Evolutionary conservation across 192 early-diverging fungal species (phyloP).

Genomic region (Kickxella alabastrina): DNA sequence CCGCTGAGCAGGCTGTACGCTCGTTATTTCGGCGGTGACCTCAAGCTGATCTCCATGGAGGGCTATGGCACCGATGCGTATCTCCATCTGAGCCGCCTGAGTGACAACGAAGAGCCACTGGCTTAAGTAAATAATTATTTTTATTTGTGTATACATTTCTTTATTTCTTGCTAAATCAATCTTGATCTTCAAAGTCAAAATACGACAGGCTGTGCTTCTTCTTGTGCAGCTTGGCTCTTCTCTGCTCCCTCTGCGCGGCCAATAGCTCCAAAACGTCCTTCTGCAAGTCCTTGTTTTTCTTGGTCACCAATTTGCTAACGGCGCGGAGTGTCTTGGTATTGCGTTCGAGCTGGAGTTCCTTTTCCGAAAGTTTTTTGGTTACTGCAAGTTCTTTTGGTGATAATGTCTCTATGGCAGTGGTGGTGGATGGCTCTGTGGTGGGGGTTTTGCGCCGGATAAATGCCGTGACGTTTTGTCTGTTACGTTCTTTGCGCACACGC

Average conservation of each 20-base stretch:
- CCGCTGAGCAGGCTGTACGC: constrained; percentile 85
- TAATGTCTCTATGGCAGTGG: no score
- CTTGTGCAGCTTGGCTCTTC: constrained; percentile 18
- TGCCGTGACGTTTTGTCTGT: constrained; percentile 8
- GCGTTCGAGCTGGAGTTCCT: constrained; percentile 1
- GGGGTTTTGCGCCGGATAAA: constrained; percentile 14
- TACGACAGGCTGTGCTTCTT: constrained; percentile 23
- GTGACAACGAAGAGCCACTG: constrained; percentile 85
- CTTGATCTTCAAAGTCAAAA: constrained; percentile 42
- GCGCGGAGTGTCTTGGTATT: constrained; percentile 25
- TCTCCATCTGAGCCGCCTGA: constrained; percentile 83
- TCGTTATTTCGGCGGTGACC: constrained; percentile 94
- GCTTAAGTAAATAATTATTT: constrained; percentile 31
- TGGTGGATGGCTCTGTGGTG: not conserved
- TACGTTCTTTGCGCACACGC: constrained; percentile 20
- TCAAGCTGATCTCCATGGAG: constrained; percentile 92
- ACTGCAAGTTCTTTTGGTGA: not conserved
- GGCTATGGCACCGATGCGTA: constrained; percentile 95
- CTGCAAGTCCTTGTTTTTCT: constrained; percentile 29
- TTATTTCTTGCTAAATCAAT: constrained; percentile 3
- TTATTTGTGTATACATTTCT: not conserved
- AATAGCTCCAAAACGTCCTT: constrained; percentile 33
- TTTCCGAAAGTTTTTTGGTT: not conserved
- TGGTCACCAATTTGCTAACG: constrained; percentile 17
- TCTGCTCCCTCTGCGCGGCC: constrained; percentile 32